Base-by-base conservation (phyloP, 305 asterid species). In the Solanum aculeatissimum region DNA sequence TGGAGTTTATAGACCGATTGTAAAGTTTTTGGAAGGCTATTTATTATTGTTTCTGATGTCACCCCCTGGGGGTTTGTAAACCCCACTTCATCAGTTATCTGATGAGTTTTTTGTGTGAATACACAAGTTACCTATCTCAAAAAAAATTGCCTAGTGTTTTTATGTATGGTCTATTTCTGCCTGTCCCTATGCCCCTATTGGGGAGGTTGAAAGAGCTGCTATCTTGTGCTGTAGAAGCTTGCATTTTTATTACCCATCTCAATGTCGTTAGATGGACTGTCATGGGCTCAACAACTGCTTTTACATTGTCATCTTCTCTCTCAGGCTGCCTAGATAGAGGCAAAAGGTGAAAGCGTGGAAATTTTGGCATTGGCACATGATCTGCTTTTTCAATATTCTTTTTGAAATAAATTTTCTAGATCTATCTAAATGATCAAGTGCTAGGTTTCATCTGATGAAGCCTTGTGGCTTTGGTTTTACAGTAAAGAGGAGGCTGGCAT, bases 401-500 rank as follows among this genome's bases (percentile, higher is more conserved):
- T 42, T 21, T 72, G 55, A 72, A 72, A 43, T 42, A 42, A 23
- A 13, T 43, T n/a, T 72, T 12, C 80, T 72, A 72, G 55, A 43
- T 58, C 66, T 58, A 58, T n/a, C 63, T 58, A 9, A 9, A 57
- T 57, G 55, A 71, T 71, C 55, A 71, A 71, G 62, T 47, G 42
- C 23, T 14, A 74, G 83, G 45, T 79, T 54, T 79, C 69, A 54
- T 35, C 32, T 79, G 83, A 79, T 54, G 51, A 25, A 42, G 25
- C 42, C 68, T 68, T 60, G 66, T 86, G 83, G 77, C 43, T 29
- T 74, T 82, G 77, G 18, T 90, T 86, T 75, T 90, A 89, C 95
- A 97, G 99, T 87, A 95, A 97, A 91, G 99, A 95, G 90, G 97
- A 95, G 93, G 99, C 99, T 86, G 99, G 99, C 84, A 95, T 91